Percentiles rank a stretch among this genome's conserved stretches.
Conservation (phyloP, 768 basidiomycete species). For the Asterophora lycoperdoides region DNA sequence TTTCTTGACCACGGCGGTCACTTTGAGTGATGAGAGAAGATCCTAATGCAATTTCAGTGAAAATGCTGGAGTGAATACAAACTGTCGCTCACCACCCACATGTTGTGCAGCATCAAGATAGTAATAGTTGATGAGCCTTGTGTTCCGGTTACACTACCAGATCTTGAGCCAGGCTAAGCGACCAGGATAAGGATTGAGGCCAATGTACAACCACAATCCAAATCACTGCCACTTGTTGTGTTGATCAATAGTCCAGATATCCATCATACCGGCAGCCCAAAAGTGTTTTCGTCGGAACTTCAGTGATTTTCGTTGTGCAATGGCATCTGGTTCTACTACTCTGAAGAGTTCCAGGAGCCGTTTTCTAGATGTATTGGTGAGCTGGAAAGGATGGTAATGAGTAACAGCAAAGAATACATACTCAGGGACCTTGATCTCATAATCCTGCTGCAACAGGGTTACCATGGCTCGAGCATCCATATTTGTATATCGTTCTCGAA, state of each 20-base stretch:
- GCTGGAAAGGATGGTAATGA: not conserved
- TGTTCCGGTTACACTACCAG: constrained; percentile 28
- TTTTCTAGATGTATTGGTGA: constrained; percentile 3
- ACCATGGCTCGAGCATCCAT: too few relatives aligned
- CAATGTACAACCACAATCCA: constrained; percentile 24
- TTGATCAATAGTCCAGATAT: constrained; percentile 31
- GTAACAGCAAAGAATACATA: not conserved
- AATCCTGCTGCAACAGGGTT: too few relatives aligned
- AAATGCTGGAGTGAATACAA: too few relatives aligned
- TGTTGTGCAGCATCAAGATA: too few relatives aligned
- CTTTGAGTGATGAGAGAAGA: constrained; percentile 34
- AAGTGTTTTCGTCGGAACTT: constrained; percentile 25
- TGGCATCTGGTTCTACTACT: constrained; percentile 9
- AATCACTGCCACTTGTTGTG: constrained; percentile 44
- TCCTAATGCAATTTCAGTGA: too few relatives aligned
- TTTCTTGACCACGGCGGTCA: constrained; percentile 32
- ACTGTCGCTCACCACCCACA: too few relatives aligned
- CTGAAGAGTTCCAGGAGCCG: constrained; percentile 2
- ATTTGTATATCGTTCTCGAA: too few relatives aligned
- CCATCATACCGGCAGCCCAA: too few relatives aligned
- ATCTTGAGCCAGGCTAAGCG: too few relatives aligned
- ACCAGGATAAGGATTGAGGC: constrained; percentile 24
- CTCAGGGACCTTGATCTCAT: constrained; percentile 18
- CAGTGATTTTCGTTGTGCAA: constrained; percentile 13
- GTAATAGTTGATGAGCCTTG: too few relatives aligned